phyloP scores from a whole-genome alignment of 2,329 filamentous ascomycete species.

The Neopestalotiopsis clavispora region DNA sequence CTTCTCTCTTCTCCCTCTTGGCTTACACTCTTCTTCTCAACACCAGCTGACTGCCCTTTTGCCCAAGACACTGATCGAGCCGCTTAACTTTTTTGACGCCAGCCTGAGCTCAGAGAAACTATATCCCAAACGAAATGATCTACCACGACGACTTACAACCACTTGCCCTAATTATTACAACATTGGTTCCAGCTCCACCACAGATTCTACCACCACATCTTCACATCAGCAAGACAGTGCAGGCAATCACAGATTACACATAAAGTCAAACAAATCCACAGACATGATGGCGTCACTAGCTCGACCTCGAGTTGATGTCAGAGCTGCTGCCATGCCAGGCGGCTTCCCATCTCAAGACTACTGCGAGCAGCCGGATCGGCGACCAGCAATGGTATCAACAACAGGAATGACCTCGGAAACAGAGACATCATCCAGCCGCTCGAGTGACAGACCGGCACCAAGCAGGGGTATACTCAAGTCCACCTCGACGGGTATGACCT shows the following conservation, averaged over 20 bases:
- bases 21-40: neutral
- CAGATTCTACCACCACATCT: neutral
- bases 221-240: slow-evolving; percentile 22
- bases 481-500: slow-evolving; percentile 19
- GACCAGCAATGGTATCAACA: slow-evolving; percentile 12
- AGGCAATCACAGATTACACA: slow-evolving; percentile 30
- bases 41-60: slow-evolving; percentile 3
- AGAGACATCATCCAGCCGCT: slow-evolving; percentile 30
- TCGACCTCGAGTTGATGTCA: slow-evolving; percentile 27
- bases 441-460: slow-evolving; percentile 26
- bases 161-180: neutral
- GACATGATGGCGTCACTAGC: slow-evolving; percentile 25
- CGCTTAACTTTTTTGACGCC: neutral
- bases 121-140: slow-evolving; percentile 10
- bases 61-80: slow-evolving; percentile 24
- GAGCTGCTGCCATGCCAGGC: slow-evolving; percentile 29
- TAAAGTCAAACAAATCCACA: slow-evolving; percentile 16
- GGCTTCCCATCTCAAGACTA: slow-evolving; percentile 28
- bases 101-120: neutral
- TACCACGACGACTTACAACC: slow-evolving; percentile 11
- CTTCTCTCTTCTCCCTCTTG: slow-evolving; percentile 10
- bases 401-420: slow-evolving; percentile 28
- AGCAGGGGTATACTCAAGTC: slow-evolving; percentile 34
- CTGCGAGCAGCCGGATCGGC: slow-evolving; percentile 25
- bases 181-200: neutral